These are phyloP conservation scores for Nakaseomyces uthaithaninus DNA, from an alignment of 1,139 yeast genomes.

Conservation along the genomic window DNA sequence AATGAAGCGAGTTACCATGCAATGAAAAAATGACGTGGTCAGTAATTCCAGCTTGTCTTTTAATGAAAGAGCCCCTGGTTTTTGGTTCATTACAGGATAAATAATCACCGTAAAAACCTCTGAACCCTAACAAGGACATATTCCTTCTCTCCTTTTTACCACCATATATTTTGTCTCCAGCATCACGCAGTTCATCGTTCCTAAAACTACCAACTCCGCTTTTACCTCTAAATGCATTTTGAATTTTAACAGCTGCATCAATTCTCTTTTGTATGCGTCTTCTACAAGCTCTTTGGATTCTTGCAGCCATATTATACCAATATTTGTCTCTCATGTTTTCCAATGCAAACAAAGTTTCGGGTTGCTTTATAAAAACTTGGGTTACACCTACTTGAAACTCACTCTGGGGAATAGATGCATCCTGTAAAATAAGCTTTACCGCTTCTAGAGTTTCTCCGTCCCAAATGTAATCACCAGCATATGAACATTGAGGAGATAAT, in stretches of 20 bases:
- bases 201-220: constrained; percentile 71
- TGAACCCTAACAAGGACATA: constrained; percentile 76
- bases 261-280: constrained; percentile 69
- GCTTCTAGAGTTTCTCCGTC: constrained; percentile 80
- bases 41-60: constrained; percentile 57
- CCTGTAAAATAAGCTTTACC: constrained; percentile 64
- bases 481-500: constrained; percentile 81
- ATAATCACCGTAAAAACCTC: constrained; percentile 94
- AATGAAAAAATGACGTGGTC: constrained; percentile 72
- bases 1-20: constrained; percentile 68
- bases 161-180: constrained; percentile 61
- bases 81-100: constrained; percentile 69
- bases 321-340: constrained; percentile 96
- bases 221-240: constrained; percentile 75
- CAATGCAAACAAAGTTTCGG: constrained; percentile 90
- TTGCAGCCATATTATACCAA: constrained; percentile 98
- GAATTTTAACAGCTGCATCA: constrained; percentile 80
- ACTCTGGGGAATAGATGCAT: constrained; percentile 67
- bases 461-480: constrained; percentile 98
- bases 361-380: constrained; percentile 94
- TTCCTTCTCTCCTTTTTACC: constrained; percentile 86
- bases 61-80: constrained; percentile 64
- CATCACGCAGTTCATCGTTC: constrained; percentile 74
- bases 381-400: constrained; percentile 92
- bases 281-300: constrained; percentile 97